Evolutionary conservation across 2,329 filamentous ascomycete species (phyloP), one percentile per base, ranked within the genome.

Genomic region (Fusarium chlamydosporum): DNA sequence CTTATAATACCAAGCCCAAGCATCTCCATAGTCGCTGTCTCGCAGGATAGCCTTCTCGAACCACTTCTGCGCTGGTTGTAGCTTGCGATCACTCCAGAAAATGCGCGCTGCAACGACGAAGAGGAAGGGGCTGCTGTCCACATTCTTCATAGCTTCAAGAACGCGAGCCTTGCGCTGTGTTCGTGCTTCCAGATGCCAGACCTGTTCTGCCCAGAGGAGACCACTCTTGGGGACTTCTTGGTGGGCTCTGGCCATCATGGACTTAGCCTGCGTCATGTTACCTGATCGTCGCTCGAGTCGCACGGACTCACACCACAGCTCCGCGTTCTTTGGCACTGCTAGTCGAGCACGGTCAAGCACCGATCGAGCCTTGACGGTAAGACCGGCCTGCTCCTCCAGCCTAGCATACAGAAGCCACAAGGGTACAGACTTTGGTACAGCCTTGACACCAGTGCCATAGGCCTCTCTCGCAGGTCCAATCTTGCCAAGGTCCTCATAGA

Each of bases 1-100:
- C 79, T 95, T 94, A 79, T 94, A 96, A 79, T 97, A 99, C 95
- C 95, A 99, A 20, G 94, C 95, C 96, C 96, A 99, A 12, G 90
- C 92, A 82, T 99, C 96, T 51, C 96, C 96, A 51, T 89, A 82
- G 78, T 98, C 94, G 35, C 91, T 89, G 75, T 99, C 94, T 13
- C 96, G 83, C 55, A 97, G 85, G 57, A 97, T 89, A 1, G 96
- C 96, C 81, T 97, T 97, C 81, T 97, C 94, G 79, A 99, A 99
- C 96, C 96, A 99, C 69, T 89, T 94, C 79, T 94, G 92, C 4
- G 96, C 95, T 79, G 97, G 97, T 72, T 98, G 96, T 26, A 99
- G 85, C 76, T 91, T 91, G 57, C 96, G 87, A 81, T 99, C 96
- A 11, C 88, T 90, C 96, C 96, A 99, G 82, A 99, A 97, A 71